These are phyloP conservation scores for Solanum sejunctum DNA, from an alignment of 257 asterid genomes.

Conservation along the genomic window DNA sequence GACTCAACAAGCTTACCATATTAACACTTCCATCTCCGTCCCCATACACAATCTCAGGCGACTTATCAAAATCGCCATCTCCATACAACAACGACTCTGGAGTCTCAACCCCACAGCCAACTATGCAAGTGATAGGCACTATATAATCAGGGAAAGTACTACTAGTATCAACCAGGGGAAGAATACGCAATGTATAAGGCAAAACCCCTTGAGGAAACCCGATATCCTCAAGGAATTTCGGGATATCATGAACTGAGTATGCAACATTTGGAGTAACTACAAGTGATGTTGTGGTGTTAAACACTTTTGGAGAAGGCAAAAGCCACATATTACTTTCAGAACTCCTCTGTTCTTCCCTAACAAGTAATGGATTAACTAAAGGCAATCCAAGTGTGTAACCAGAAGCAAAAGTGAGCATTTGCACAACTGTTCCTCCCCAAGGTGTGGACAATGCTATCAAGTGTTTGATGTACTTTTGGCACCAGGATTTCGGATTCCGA, in stretches of 20 bases:
- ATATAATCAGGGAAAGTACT: conserved; percentile 1
- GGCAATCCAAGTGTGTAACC: conserved; percentile 70
- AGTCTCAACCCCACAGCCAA: conserved; percentile 54
- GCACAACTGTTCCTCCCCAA: conserved; percentile 85
- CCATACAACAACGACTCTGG: conserved; percentile 42
- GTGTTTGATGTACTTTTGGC: conserved; percentile 51
- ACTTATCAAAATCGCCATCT: conserved; percentile 41
- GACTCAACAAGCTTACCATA: conserved; percentile 53
- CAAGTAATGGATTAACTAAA: conserved; percentile 50
- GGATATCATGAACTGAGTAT: conserved; percentile 30
- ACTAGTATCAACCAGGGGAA: conserved; percentile 37
- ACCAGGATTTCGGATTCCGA: conserved; percentile 39
- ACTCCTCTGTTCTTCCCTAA: conserved; percentile 64
- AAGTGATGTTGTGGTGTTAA: conserved; percentile 13
- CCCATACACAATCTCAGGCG: conserved; percentile 52
- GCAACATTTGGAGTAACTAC: conserved; percentile 23
- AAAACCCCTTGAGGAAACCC: conserved; percentile 43
- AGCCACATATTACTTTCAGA: conserved; percentile 64
- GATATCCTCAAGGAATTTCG: conserved; percentile 45
- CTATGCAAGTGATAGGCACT: conserved; percentile 50
- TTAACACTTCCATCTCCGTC: conserved; percentile 92
- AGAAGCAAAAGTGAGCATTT: conserved; percentile 58
- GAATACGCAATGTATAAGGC: conserved; percentile 44
- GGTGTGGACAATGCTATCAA: conserved; percentile 62
- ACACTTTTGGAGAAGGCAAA: conserved; percentile 55